A percentile compares a stretch with the other conserved stretches of the same genome.
These are phyloP conservation scores for Candida tallmaniae DNA, from an alignment of 805 yeast species.

Conservation along the genomic window DNA sequence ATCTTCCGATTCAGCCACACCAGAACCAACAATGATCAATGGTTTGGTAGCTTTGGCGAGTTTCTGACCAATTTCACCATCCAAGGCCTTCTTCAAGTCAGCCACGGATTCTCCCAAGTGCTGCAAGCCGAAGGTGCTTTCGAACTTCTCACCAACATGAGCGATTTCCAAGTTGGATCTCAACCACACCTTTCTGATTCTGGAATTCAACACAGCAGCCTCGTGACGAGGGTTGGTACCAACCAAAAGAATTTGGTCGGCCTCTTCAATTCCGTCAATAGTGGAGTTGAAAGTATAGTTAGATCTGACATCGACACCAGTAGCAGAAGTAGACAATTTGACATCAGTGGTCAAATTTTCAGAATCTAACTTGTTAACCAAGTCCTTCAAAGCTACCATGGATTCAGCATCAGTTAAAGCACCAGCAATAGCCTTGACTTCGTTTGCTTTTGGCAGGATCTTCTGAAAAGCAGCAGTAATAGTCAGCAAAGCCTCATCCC, in stretches of 20 bases:
- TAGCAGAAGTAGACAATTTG: conserved; percentile 49
- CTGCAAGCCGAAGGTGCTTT: conserved; percentile 65
- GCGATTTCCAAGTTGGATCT: conserved; percentile 62
- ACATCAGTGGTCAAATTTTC: conserved; percentile 77
- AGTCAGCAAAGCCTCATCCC: conserved; percentile 80
- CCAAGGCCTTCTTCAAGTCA: conserved; percentile 55
- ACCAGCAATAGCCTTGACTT: conserved; percentile 78
- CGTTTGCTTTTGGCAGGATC: conserved; percentile 58
- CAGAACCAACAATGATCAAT: conserved; percentile 76
- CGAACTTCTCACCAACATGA: conserved; percentile 72
- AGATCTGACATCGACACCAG: conserved; percentile 71
- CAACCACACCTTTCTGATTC: conserved; percentile 80
- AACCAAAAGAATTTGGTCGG: conserved; percentile 73
- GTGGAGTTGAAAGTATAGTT: conserved; percentile 78
- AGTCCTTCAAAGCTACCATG: conserved; percentile 75
- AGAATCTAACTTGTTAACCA: conserved; percentile 70
- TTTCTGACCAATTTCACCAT: conserved; percentile 66
- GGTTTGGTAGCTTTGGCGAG: conserved; percentile 67
- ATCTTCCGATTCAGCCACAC: conserved; percentile 65
- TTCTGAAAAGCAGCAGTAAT: conserved; percentile 58
- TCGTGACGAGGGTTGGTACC: conserved; percentile 90
- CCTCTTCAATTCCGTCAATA: conserved; percentile 74
- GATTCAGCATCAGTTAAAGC: conserved; percentile 80
- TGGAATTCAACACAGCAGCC: conserved; percentile 82
- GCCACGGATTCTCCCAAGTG: conserved; percentile 59